Evolutionary conservation across 139 green algal genomes (phyloP), one percentile per base, ranked within the genome.

Genomic region (Chlamydomonas eustigma): DNA sequence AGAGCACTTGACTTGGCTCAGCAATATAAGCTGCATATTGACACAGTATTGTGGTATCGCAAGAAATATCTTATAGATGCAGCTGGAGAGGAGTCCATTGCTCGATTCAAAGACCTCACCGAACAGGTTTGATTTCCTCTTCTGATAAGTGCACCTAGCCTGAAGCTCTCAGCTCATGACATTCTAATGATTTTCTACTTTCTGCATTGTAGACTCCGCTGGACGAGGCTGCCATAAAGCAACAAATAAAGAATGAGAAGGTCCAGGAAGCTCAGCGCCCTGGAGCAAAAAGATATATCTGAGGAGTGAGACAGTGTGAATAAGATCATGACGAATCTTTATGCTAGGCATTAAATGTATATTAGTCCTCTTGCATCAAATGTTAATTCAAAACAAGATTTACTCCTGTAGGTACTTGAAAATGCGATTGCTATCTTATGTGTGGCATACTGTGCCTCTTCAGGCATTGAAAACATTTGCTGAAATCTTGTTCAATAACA

Each of bases 31-130:
- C 84, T 83, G 75, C 89, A 94, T 75, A 66, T 90, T 33, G 86
- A 94, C 74, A 94, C 85, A 12, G 90, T 95, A 52, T 71, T 95
- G 36, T 87, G 74, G 50, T 88, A 90, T 76, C 68, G 85, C 34
- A 30, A 65, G 12, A 65, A 51, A 50, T 86, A 78, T 77, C 77
- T 86, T 36, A 18, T 8, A 2, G 50, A 32, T 28, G 81, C 81
- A 28, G 70, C 77, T n/a, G 78, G 75, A 22, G 39, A 75, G 67
- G 87, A 92, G 75, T 86, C 51, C 33, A 64, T 78, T 51, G 18
- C 38, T n/a, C 51, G 63, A n/a, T 89, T 90, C 69, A 32, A 79
- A 52, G 75, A 89, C 64, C 66, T 83, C 36, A 18, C 44, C 18
- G 44, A 18, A 58, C 18, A 18, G 44, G 18, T 58, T 58, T 58